phyloP scores from a whole-genome alignment of 805 yeast species.

The Suhomyces pyralidae region DNA sequence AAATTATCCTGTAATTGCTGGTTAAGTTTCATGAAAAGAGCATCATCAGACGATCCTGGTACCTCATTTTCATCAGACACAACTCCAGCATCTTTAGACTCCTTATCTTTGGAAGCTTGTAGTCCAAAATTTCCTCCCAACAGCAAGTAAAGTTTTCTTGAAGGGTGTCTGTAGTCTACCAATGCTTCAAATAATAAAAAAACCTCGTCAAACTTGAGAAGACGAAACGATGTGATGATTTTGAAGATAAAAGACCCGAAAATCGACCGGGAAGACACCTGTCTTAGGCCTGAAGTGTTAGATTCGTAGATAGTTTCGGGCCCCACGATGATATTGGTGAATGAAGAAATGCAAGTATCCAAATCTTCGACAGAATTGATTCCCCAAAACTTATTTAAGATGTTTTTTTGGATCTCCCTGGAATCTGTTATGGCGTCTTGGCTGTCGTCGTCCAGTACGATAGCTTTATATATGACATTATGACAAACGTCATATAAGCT shows the following conservation, averaged over 20 bases:
- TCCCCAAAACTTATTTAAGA: slow-evolving; percentile 35
- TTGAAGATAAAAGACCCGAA: slow-evolving; percentile 44
- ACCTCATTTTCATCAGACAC: neutral
- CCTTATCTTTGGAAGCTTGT: neutral
- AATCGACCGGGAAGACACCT: slow-evolving; percentile 21
- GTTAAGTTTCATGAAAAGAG: slow-evolving; percentile 5
- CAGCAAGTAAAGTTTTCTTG: slow-evolving; percentile 19
- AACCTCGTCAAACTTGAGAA: slow-evolving; percentile 47
- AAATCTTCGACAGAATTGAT: slow-evolving; percentile 48
- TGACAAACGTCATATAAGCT: slow-evolving; percentile 26
- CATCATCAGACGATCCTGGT: neutral
- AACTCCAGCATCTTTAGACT: neutral
- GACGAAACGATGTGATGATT: slow-evolving; percentile 38
- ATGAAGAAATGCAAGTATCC: slow-evolving; percentile 28
- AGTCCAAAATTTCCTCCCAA: slow-evolving; percentile 7
- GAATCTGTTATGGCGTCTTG: slow-evolving; percentile 8
- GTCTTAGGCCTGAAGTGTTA: neutral
- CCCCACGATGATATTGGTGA: slow-evolving; percentile 10
- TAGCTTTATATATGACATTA: neutral
- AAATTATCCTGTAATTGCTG: slow-evolving; percentile 5
- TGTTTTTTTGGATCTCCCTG: slow-evolving; percentile 23
- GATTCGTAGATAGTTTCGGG: slow-evolving; percentile 8
- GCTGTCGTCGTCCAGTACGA: neutral
- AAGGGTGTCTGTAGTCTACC: slow-evolving; percentile 29
- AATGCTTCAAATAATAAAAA: slow-evolving; percentile 36